These are phyloP conservation scores for Akanthomyces muscarius DNA, from an alignment of 2,329 filamentous ascomycete genomes.

Conservation along the genomic window DNA sequence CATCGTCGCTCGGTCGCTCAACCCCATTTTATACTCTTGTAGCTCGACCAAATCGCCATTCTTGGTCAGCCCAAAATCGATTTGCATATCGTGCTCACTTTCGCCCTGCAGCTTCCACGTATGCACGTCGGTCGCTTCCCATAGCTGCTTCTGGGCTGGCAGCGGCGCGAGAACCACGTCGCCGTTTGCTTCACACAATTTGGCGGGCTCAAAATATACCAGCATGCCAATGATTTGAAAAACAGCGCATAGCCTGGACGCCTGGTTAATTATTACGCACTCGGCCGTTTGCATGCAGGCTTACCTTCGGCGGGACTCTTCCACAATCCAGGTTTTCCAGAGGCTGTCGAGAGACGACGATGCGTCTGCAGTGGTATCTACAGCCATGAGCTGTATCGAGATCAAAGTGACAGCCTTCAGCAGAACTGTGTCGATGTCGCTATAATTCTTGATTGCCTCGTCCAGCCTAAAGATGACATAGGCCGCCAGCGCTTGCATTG, in stretches of 20 bases:
- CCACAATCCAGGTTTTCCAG: conserved; percentile 12
- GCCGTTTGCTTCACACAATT: neutral
- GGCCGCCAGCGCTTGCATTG: conserved; percentile 16
- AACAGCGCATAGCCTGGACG: neutral
- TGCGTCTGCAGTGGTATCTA: neutral
- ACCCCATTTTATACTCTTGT: neutral
- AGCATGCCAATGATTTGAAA: conserved; percentile 12
- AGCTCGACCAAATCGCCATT: conserved; percentile 3
- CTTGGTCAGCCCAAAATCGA: conserved; percentile 2
- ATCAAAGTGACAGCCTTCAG: conserved; percentile 13
- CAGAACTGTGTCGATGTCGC: conserved; percentile 4
- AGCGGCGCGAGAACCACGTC: conserved; percentile 1
- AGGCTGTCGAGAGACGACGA: neutral
- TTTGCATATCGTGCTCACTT: neutral
- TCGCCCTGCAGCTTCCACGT: neutral
- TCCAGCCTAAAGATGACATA: conserved; percentile 17
- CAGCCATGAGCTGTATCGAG: neutral
- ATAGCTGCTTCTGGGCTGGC: conserved; percentile 1
- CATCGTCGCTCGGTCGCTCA: neutral
- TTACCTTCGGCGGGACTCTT: conserved; percentile 10
- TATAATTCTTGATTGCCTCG: neutral
- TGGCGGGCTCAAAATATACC: conserved; percentile 2
- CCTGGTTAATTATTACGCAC: neutral
- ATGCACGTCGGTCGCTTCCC: neutral
- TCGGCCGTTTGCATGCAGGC: neutral